A percentile compares a stretch with the other conserved stretches of the same genome.
Evolutionary conservation across 305 asterid genomes (phyloP).

Genomic region (Solanum hybrid): DNA sequence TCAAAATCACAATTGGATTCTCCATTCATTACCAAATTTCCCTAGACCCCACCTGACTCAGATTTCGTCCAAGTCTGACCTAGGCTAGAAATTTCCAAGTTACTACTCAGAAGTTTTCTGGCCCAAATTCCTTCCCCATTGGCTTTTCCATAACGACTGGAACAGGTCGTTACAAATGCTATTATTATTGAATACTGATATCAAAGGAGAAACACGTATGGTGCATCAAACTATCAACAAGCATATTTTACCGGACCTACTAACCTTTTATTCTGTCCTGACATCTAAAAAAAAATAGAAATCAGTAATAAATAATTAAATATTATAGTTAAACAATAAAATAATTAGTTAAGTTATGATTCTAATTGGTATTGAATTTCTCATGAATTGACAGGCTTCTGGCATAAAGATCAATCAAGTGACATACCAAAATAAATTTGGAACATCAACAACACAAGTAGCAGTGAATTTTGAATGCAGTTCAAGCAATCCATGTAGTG

Average conservation of each 20-base stretch:
- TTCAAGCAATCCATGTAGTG: conserved; percentile 34
- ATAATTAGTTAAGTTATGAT: neutral
- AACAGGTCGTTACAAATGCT: too few relatives aligned
- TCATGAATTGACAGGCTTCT: conserved; percentile 24
- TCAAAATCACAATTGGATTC: too few relatives aligned
- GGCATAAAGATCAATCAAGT: conserved; percentile 41
- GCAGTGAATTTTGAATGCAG: conserved; percentile 45
- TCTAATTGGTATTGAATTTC: neutral
- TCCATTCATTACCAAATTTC: too few relatives aligned
- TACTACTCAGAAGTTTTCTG: too few relatives aligned
- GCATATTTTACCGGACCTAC: neutral
- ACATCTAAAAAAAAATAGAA: too few relatives aligned
- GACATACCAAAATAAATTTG: conserved; percentile 32
- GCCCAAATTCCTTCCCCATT: too few relatives aligned
- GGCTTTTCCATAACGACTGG: too few relatives aligned
- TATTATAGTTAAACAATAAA: neutral
- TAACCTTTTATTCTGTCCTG: neutral
- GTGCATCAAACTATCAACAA: neutral
- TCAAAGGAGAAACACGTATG: neutral
- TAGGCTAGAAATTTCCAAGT: too few relatives aligned
- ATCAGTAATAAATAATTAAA: too few relatives aligned
- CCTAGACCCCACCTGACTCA: too few relatives aligned
- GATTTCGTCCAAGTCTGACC: too few relatives aligned
- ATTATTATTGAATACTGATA: neutral
- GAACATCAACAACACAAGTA: conserved; percentile 39